Percentiles rank a stretch among this genome's conserved stretches.
phyloP scores from a whole-genome alignment of 1,139 yeast genomes.

The Pichia sp. region DNA sequence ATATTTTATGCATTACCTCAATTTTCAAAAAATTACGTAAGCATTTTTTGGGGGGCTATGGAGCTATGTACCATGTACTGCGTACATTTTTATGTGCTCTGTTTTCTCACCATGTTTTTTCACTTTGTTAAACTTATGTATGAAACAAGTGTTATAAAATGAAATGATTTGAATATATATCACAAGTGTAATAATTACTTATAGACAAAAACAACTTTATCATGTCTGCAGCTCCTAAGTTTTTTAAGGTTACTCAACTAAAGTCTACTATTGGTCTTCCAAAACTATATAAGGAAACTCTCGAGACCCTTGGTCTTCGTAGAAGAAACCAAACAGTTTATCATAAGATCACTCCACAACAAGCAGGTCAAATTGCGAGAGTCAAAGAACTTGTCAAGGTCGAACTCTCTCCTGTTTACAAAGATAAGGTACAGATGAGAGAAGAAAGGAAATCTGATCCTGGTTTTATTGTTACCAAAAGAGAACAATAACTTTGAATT shows the following conservation, averaged over 20 bases:
- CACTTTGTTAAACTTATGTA: no score
- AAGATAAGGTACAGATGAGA: conserved; percentile 47
- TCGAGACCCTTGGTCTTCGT: conserved; percentile 67
- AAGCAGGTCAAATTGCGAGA: conserved; percentile 78
- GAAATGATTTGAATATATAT: no score
- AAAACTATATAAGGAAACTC: conserved; percentile 55
- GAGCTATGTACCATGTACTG: no score
- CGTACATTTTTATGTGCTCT: no score
- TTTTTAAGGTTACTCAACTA: conserved; percentile 64
- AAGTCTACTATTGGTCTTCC: conserved; percentile 88
- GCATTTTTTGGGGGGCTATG: no score
- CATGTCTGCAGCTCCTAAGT: conserved; percentile 22
- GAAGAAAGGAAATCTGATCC: conserved; percentile 55
- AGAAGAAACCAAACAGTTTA: conserved; percentile 71
- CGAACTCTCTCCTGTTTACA: conserved; percentile 55
- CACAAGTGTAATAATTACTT: neutral
- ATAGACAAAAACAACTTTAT: neutral
- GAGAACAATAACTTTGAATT: neutral
- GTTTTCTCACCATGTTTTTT: no score
- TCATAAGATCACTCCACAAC: conserved; percentile 66
- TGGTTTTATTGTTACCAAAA: conserved; percentile 51
- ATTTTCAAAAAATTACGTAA: no score
- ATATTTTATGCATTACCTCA: no score
- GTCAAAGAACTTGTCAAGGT: conserved; percentile 89
- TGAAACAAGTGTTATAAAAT: no score